Percentiles rank a stretch among this genome's conserved stretches.
Conservation (phyloP, 352 stramenopile genomes). For the Phytophthora citrophthora region DNA sequence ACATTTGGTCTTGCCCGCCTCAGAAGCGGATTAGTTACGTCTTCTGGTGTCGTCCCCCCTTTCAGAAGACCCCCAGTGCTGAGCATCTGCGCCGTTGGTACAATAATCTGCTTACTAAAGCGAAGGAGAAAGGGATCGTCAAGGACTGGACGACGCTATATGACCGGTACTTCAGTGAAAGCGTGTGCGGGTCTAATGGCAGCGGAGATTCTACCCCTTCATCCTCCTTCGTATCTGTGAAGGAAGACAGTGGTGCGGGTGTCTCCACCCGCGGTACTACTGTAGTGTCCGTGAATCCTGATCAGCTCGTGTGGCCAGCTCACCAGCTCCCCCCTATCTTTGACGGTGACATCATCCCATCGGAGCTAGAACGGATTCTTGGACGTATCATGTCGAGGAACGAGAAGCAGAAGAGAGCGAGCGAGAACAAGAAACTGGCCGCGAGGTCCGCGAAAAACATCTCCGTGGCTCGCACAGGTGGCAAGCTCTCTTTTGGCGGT, state of each 20-base stretch:
- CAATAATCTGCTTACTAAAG: conserved; percentile 81
- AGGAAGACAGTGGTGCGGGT: conserved; percentile 33
- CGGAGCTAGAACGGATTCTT: conserved; percentile 81
- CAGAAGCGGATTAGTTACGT: conserved; percentile 97
- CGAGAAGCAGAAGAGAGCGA: conserved; percentile 61
- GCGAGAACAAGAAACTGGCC: conserved; percentile 35
- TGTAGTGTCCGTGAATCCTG: conserved; percentile 84
- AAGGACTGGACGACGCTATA: conserved; percentile 71
- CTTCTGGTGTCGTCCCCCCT: conserved; percentile 96
- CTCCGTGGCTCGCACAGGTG: conserved; percentile 43
- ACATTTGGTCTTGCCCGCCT: conserved; percentile 97
- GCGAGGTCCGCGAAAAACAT: conserved; percentile 45
- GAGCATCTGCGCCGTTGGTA: conserved; percentile 97
- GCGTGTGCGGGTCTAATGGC: conserved; percentile 10
- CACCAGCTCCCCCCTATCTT: conserved; percentile 75
- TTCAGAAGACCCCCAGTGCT: conserved; percentile 95
- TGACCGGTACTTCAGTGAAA: conserved; percentile 64
- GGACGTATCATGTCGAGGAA: conserved; percentile 66
- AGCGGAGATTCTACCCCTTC: conserved; percentile 10
- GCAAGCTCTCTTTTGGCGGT: conserved; percentile 48
- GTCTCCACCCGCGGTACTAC: conserved; percentile 68
- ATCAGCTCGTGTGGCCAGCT: conserved; percentile 84
- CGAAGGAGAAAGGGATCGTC: conserved; percentile 69
- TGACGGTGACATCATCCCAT: conserved; percentile 81
- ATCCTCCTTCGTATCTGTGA: conserved; percentile 33